Evolutionary conservation across 495 filamentous ascomycete genomes (phyloP), one percentile per base, ranked within the genome.

Genomic region (Talaromyces proteolyticus): DNA sequence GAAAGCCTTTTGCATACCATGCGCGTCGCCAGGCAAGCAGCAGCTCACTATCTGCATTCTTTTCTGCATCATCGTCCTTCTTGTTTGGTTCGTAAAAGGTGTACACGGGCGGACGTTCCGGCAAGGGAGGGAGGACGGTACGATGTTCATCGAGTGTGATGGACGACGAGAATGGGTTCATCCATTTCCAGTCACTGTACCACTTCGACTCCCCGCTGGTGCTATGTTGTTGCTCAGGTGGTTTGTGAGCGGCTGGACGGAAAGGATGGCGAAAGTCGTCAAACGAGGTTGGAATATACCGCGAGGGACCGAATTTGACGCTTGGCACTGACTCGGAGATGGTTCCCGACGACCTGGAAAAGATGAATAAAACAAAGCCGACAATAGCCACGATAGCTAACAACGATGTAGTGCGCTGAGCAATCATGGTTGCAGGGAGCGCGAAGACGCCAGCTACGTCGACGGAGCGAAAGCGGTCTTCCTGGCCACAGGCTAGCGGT

Each of bases 1-100:
- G 82, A 62, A 98, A 96, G 6, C 93, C 93, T 54, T 92, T 78
- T 11, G 91, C 90, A 83, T 87, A 96, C 88, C 90, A 96, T 6
- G 91, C 93, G 45, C 91, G 76, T 48, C 91, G 79, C 93, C 93
- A 98, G 47, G 86, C 80, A 47, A 94, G 76, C 34, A 98, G 71
- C 41, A 98, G 68, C 56, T 84, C 78, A 55, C 82, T 82, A 60
- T 97, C 88, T 3, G 88, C 85, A 24, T 82, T 77, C 52, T 80
- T 77, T 36, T 73, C 72, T 11, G 73, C 73, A 46, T 76, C 72
- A 39, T 82, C 80, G 54, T 81, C 79, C 53, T 85, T 76, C 47
- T 76, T 61, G 6, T 76, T 81, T 18, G 78, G 68, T 55, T 96
- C 89, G 60, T 95, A 95, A 65, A 89, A 98, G 45, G 91, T 95